Base-by-base conservation (phyloP, 441 rosid genomes). In the Dalechampia spathulata region DNA sequence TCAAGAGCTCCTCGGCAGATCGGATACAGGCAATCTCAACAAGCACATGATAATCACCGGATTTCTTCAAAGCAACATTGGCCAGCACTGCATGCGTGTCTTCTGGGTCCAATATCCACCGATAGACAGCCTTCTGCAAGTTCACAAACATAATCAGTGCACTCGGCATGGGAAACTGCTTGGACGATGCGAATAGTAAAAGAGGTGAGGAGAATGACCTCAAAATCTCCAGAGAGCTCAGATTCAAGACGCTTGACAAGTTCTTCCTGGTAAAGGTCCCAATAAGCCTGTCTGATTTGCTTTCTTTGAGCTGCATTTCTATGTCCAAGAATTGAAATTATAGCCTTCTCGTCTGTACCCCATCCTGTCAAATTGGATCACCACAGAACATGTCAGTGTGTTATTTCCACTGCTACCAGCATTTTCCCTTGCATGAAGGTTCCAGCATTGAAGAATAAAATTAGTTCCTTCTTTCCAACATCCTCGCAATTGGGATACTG, bases 161-260 rank as follows among this genome's bases (percentile, higher is more conserved):
- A 42, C 7, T 44, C 25, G n/a, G 28, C 6, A 22, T 1, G 23
- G 28, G 16, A 45, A 45, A 22, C 12, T 20, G 15, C 21, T 20
- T 8, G 23, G 21, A 17, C 13, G 2, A 7, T 19, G 5, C 7
- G 16, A 10, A 16, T 30, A 30, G 34, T 3, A 30, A 32, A 5
- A 5, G 2, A 7, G 1, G 13, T 7, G n/a, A 25, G 12, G 2
- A 38, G 1, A 21, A 26, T 14, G 23, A 77, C 92, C 92, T 85
- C 87, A 48, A 85, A 85, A 54, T 78, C 92, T 4, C 88, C 92
- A 14, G 69, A 45, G 52, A 85, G 78, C 65, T 85, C 92, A 25
- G 86, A 79, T 56, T 85, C 92, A 1, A 83, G 84, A 49, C 84
- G 79, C 65, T 73, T 78, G 62, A 80, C 39, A 19, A 84, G 87